Base-by-base conservation (phyloP, 2,329 filamentous ascomycete species). In the Alternaria postmessia region DNA sequence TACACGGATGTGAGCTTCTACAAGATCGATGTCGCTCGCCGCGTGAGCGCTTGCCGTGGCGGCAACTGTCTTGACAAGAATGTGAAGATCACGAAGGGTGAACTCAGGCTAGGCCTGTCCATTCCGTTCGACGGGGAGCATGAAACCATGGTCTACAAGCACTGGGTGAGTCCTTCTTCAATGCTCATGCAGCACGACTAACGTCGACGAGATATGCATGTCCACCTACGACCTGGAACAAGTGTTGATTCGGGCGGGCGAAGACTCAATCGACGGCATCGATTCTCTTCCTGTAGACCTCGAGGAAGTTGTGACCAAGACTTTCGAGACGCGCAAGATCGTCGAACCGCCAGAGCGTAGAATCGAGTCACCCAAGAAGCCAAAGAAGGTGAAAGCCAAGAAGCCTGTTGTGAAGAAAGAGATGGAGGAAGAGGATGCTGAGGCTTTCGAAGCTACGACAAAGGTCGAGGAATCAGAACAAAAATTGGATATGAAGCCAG, bases 61-160 rank as follows among this genome's bases (percentile, higher is more conserved):
- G 83, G 82, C 5, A 82, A 87, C 62, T 97, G 94, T 83, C 91
- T 91, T 77, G 84, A 89, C 7, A 80, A 81, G 3, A 81, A 76
- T 1, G 74, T 84, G 70, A 96, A 96, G 79, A 91, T 96, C 72
- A 65, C 72, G n/a, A 96, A 96, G 79, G 92, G 90, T 57, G 88
- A 92, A 65, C 80, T 96, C 5, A 89, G 94, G 54, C 85, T 94
- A 41, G 94, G 91, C 42, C 84, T 89, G 61, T 42, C 59, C 60
- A 52, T 54, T 7, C 41, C 39, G 5, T 71, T 56, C 38, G 62
- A 67, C 22, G 59, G 77, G 1, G 79, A 81, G 1, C 83, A 88
- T 72, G 85, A 85, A 42, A 83, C 84, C 65, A 95, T 87, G 86
- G 76, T 81, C 54, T 97, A 90, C 88, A 90, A 90, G 75, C 94